Evolutionary conservation across 495 filamentous ascomycete species (phyloP).

Genomic region (Aspergillus sclerotioniger): DNA sequence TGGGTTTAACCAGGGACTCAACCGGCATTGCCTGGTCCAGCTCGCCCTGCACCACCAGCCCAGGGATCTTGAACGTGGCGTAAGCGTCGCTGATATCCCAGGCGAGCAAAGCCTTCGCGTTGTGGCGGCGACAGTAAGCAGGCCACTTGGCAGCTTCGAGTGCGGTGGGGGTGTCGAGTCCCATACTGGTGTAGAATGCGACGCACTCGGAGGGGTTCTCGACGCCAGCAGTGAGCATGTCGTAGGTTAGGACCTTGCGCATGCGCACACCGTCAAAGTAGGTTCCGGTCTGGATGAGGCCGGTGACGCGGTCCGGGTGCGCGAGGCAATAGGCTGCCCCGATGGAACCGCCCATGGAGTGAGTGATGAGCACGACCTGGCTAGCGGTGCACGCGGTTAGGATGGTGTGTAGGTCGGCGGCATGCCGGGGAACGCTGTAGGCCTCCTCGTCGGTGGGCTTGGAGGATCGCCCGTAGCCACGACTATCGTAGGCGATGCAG

Average conservation of each 20-base stretch:
- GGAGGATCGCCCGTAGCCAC: conserved; percentile 6
- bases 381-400: neutral
- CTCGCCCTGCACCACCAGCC: neutral
- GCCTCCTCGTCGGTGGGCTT: neutral
- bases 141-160: conserved; percentile 8
- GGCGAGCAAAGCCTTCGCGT: neutral
- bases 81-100: neutral
- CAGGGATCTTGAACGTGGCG: neutral
- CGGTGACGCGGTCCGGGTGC: neutral
- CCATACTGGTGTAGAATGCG: neutral
- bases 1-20: neutral
- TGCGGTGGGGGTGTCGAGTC: neutral
- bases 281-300: neutral
- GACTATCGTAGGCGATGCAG: conserved; percentile 6
- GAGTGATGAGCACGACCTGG: neutral
- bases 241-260: neutral
- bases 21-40: neutral
- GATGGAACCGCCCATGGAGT: conserved; percentile 9
- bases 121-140: neutral
- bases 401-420: conserved; percentile 1
- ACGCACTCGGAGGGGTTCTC: neutral
- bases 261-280: conserved; percentile 3
- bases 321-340: neutral
- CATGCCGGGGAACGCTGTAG: conserved; percentile 8
- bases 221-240: neutral